These are phyloP conservation scores for Plasmodium gallinaceum DNA, from an alignment of 169 alveolate genomes.

Conservation along the genomic window DNA sequence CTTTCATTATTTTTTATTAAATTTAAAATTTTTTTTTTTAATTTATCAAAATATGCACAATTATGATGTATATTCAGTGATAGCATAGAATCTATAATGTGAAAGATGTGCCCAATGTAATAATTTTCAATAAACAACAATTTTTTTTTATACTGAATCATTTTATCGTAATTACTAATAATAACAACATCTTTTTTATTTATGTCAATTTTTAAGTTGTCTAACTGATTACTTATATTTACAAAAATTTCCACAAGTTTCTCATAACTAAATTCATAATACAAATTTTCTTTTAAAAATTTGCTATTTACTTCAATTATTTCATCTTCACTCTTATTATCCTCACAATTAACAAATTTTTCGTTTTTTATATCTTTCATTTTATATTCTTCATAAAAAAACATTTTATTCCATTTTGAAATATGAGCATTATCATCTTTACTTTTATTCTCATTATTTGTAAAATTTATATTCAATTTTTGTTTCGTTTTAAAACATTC, in stretches of 20 bases:
- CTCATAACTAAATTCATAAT: constrained; percentile 21
- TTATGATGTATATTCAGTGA: constrained; percentile 59
- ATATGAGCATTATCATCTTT: background rate
- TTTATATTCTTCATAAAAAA: constrained; percentile 38
- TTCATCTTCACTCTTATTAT: background rate
- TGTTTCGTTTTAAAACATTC: background rate
- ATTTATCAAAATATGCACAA: constrained; percentile 17
- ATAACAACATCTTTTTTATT: background rate
- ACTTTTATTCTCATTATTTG: background rate
- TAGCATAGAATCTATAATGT: constrained; percentile 40
- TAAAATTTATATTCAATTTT: constrained; percentile 9
- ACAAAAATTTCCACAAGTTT: constrained; percentile 10
- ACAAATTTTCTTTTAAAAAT: constrained; percentile 42
- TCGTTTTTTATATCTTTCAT: constrained; percentile 51
- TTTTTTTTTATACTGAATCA: constrained; percentile 28
- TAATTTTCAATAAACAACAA: constrained; percentile 47
- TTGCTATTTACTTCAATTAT: constrained; percentile 15
- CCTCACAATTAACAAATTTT: constrained; percentile 17
- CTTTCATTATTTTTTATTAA: constrained; percentile 65
- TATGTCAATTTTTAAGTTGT: constrained; percentile 23
- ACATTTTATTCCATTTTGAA: constrained; percentile 32
- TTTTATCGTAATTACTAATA: background rate
- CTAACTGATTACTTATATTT: constrained; percentile 19
- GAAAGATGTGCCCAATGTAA: constrained; percentile 66
- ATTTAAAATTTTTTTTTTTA: constrained; percentile 50